Percentiles rank a stretch among this genome's conserved stretches.
phyloP scores from a whole-genome alignment of 2,329 filamentous ascomycete genomes.

The Atkinsonella texensis region DNA sequence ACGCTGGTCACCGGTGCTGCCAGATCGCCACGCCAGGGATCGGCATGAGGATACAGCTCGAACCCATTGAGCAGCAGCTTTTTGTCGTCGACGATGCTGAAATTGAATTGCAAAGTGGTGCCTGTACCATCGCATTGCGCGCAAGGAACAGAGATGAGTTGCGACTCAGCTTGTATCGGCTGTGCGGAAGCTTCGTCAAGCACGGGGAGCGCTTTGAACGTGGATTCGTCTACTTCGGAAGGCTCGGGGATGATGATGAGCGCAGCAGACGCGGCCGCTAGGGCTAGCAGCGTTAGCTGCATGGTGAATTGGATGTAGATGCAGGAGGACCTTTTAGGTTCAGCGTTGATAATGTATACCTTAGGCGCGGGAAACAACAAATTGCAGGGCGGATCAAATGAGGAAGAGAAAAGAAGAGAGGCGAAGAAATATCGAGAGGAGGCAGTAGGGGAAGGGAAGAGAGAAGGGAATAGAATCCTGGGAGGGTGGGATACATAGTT shows the following conservation, averaged over 20 bases:
- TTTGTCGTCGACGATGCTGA: constrained; percentile 37
- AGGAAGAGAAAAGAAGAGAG: neutral
- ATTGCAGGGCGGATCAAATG: neutral
- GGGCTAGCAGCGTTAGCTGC: constrained; percentile 20
- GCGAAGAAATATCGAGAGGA: too few species aligned
- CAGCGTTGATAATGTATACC: too few species aligned
- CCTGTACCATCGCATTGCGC: constrained; percentile 37
- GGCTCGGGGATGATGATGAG: constrained; percentile 43
- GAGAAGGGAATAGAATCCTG: too few species aligned
- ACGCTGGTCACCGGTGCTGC: constrained; percentile 33
- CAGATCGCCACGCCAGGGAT: constrained; percentile 32
- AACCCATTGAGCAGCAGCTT: constrained; percentile 46
- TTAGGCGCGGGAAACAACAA: neutral
- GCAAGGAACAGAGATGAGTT: constrained; percentile 39
- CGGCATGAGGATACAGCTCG: constrained; percentile 44
- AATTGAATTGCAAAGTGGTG: constrained; percentile 39
- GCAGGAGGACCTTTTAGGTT: too few species aligned
- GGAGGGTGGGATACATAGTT: neutral
- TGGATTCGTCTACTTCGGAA: constrained; percentile 27
- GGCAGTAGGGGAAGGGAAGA: neutral
- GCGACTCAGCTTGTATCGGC: constrained; percentile 20
- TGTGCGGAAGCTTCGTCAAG: constrained; percentile 24
- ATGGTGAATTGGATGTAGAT: constrained; percentile 10
- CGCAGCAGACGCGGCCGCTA: constrained; percentile 27
- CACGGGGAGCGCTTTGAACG: constrained; percentile 29